Evolutionary conservation across 108 stramenopile genomes (phyloP).

Genomic region (Nitzschia sp.): DNA sequence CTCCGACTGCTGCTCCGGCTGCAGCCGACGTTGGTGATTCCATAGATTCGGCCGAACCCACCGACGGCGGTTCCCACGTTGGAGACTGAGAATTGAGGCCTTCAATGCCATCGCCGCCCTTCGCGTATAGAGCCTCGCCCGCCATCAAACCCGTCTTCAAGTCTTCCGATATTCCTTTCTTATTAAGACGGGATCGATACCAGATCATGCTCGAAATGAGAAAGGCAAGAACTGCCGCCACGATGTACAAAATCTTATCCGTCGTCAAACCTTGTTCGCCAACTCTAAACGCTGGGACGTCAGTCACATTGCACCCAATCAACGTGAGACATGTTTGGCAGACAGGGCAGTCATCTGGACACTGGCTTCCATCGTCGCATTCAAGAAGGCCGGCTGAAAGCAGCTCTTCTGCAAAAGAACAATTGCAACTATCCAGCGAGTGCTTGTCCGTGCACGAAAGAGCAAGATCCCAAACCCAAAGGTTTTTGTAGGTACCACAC

Average conservation of each 20-base stretch:
- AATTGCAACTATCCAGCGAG: conserved; percentile 40
- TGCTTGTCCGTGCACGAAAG: conserved; percentile 44
- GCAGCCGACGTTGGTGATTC: neutral
- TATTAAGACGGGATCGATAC: neutral
- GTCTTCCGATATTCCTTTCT: neutral
- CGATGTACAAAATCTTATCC: neutral
- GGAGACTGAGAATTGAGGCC: neutral
- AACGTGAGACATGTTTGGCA: conserved; percentile 60
- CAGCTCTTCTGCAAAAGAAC: conserved; percentile 57
- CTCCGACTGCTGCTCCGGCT: neutral
- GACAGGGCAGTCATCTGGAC: conserved; percentile 52
- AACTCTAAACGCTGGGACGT: neutral
- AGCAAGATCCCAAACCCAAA: conserved; percentile 72
- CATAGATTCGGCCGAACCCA: neutral
- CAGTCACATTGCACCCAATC: conserved; percentile 38
- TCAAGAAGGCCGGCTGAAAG: conserved; percentile 38
- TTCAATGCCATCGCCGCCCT: neutral
- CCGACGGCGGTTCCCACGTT: neutral
- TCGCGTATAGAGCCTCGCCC: neutral
- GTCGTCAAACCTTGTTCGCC: neutral
- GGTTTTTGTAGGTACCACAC: conserved; percentile 54
- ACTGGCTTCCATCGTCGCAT: conserved; percentile 44
- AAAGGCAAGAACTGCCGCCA: neutral
- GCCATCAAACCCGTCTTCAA: conserved; percentile 1
- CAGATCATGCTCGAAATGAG: neutral